Evolutionary conservation across 2,329 filamentous ascomycete species (phyloP), one percentile per base, ranked within the genome.

Genomic region (Penicillium thymicola): DNA sequence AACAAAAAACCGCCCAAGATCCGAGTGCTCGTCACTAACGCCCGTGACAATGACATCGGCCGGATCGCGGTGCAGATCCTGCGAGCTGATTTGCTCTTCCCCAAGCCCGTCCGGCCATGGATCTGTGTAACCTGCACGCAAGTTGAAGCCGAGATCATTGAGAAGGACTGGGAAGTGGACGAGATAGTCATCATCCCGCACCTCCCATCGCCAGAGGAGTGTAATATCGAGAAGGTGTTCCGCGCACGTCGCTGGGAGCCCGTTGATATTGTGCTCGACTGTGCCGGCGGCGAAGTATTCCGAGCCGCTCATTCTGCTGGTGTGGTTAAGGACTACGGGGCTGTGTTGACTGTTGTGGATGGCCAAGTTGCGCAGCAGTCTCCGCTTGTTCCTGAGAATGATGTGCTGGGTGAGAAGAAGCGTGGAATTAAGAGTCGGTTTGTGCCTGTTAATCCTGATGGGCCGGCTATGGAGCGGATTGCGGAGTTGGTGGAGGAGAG

Each of bases 201-300:
- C 32, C 61, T 69, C 4, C 65, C 70, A 0, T 46, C 65, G 2
- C 41, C 59, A 1, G 48, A 59, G 2, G 67, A 69, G 16, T 69
- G 66, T 45, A 67, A 75, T 57, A 64, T 76, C 28, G 65, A 62
- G 2, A 55, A 57, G 23, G 62, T 65, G 23, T 76, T 76, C 64
- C 63, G 62, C 10, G 48, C 63, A 6, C 67, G 65, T 3, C 59
- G 60, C 11, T 75, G 72, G 68, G 55, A 58, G 0, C 72, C 74
- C 0, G 74, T 76, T 9, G 74, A 78, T 60, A 57, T 78, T 8
- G 72, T 77, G 10, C 58, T 78, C 25, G 75, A 78, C 50, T 77
- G 74, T 53, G 63, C 68, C 13, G 74, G 72, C 30, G 64, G 65
- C 3, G 58, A 68, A 32, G 69, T 70, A 38, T 70, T 75, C 55